Base-by-base conservation (phyloP, 495 filamentous ascomycete species). In the Aspergillus bridgeri region DNA sequence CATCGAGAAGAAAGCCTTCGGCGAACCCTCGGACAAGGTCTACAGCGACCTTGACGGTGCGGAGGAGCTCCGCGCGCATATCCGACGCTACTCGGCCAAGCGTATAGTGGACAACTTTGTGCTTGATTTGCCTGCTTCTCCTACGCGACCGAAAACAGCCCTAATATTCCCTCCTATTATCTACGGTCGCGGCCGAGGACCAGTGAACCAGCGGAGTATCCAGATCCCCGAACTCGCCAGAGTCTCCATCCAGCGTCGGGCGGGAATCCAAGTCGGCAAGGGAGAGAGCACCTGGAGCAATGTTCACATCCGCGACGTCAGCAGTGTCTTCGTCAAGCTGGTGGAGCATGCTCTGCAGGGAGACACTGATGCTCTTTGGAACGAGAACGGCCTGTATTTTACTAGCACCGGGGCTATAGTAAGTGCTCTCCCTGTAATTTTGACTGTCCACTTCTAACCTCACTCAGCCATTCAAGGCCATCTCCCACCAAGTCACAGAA, bases 121-220 rank as follows among this genome's bases (percentile, higher is more conserved):
- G 11, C 66, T 84, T 20, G 73, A 57, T 0, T 60, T 75, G 6
- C 62, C 63, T 6, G 61, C 59, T 1, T 27, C 22, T 33, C 63
- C 69, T 13, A 67, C 70, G 18, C 70, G 61, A 7, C 69, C 83
- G 9, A 81, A 78, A 59, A 86, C 84, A 0, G 85, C 88, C 4
- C 81, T 91, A 58, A 74, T 91, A 11, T 86, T 81, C 51, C 87
- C 88, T 5, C 86, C 88, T 0, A 82, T 81, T 9, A 91, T 91
- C 66, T 90, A 90, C 62, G 89, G 87, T 4, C 46, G 59, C 47
- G 88, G 88, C n/a, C 76, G 83, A 33, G 87, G 88, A 0, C 76
- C 84, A 0, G 78, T 75, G 46, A 91, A 89, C 56, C 71, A 79
- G 65, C 70, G 81, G 54, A 86, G 82, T 58, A 74, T 79, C 53